Conservation (phyloP, 2,329 filamentous ascomycete species). For the Phaeosphaeriaceae sp. region DNA sequence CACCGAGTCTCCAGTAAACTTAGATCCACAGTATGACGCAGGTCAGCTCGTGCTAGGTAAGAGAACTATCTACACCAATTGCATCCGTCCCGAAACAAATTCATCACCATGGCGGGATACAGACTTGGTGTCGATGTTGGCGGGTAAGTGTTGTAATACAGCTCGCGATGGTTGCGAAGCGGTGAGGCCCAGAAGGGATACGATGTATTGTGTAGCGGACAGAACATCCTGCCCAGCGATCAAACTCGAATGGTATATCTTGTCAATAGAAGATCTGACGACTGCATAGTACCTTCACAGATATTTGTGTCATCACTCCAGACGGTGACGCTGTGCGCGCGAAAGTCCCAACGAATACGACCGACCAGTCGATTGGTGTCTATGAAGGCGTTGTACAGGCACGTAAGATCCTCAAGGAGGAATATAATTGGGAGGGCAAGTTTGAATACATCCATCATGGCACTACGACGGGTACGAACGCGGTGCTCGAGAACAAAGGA, state of each 20-base stretch:
- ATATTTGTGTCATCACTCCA: slow-evolving; percentile 57
- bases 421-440: slow-evolving; percentile 52
- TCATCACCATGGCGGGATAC: slow-evolving; percentile 25
- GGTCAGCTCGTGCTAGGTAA: neutral
- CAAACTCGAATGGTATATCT: neutral
- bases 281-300: slow-evolving; percentile 54
- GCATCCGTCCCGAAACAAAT: neutral
- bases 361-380: slow-evolving; percentile 57
- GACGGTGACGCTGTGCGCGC: slow-evolving; percentile 52
- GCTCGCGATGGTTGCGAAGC: neutral
- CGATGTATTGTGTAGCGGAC: neutral
- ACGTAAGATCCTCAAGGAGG: slow-evolving; percentile 47
- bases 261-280: slow-evolving; percentile 13
- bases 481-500: slow-evolving; percentile 58
- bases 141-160: slow-evolving; percentile 30
- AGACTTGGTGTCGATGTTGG: slow-evolving; percentile 44
- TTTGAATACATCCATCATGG: slow-evolving; percentile 59
- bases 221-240: too few species aligned
- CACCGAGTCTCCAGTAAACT: slow-evolving; percentile 8
- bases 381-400: slow-evolving; percentile 54
- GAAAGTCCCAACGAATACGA: slow-evolving; percentile 55
- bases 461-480: slow-evolving; percentile 58
- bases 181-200: neutral
- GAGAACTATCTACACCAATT: neutral
- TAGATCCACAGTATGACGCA: slow-evolving; percentile 16